Base-by-base conservation (phyloP, 257 asterid genomes). In the Penstemon newberryi region DNA sequence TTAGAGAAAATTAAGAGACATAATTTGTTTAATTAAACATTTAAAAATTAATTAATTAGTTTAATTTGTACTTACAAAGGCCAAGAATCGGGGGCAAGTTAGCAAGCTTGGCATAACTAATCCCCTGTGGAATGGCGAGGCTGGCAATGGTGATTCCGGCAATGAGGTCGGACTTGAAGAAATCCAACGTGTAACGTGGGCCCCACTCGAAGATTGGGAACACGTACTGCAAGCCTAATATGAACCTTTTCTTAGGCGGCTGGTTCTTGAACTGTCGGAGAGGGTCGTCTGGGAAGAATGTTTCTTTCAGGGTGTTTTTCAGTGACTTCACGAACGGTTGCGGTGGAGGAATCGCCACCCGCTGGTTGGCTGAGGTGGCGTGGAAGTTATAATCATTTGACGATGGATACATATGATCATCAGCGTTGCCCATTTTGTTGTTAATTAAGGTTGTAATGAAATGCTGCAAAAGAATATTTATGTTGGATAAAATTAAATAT, bases 131-230 rank as follows among this genome's bases (percentile, higher is more conserved):
- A 15, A 93, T 85, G 43, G 99, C 99, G 13, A 93, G 86, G 74
- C 97, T 91, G 11, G 99, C 99, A 7, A 93, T 91, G 83, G 99
- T 93, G 78, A 93, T 86, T 4, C 99, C 99, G 47, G 99, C 66
- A 12, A 93, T 84, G 67, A 93, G 85, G 49, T 91, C 99, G 0
- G 97, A 63, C 59, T 79, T 87, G 10, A 93, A 82, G 83, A 80
- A 81, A 7, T 77, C 49, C 4, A 83, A 7, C 10, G 83, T 84
- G 83, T 91, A 93, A 5, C 82, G 79, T 0, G 90, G 89, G 37
- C 87, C 96, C 99, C 99, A 93, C 72, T 93, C 96, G 4, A 91
- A 44, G 37, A 93, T 88, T 10, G 99, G 99, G 67, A 93, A 89
- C 0, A 93, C 5, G 49, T 88, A 93, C 66, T 89, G 99, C 7